These are phyloP conservation scores for Durotheca rogersii DNA, from an alignment of 495 filamentous ascomycete genomes.

Conservation along the genomic window DNA sequence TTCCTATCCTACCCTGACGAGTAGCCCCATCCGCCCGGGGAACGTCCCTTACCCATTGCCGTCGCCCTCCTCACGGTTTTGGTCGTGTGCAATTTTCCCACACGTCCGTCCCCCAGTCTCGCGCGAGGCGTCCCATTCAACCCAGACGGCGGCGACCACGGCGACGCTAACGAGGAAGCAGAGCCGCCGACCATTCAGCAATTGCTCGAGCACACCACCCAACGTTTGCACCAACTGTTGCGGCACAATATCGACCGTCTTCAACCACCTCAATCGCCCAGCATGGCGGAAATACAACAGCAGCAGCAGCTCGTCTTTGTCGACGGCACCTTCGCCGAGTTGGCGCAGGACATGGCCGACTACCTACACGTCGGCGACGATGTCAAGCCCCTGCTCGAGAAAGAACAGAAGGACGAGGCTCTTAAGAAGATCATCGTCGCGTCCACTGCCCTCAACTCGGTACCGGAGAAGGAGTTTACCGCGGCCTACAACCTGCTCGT, in stretches of 20 bases:
- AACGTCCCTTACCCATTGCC: too few species aligned
- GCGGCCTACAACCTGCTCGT: conserved; percentile 94
- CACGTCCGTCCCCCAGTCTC: too few species aligned
- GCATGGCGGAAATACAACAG: conserved; percentile 30
- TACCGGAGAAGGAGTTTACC: conserved; percentile 93
- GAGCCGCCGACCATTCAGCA: too few species aligned
- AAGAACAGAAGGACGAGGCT: conserved; percentile 74
- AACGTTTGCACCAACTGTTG: not conserved
- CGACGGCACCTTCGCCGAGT: conserved; percentile 85
- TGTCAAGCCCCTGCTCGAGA: conserved; percentile 69
- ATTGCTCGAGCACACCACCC: too few species aligned
- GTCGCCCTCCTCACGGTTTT: too few species aligned
- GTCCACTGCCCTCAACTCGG: conserved; percentile 67
- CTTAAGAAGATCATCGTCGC: conserved; percentile 84
- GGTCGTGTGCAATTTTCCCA: too few species aligned
- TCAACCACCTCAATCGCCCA: not conserved
- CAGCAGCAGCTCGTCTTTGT: conserved; percentile 66
- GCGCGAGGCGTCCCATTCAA: too few species aligned
- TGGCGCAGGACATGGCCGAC: conserved; percentile 83
- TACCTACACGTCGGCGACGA: conserved; percentile 73
- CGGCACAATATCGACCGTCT: not conserved
- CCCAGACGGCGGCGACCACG: too few species aligned
- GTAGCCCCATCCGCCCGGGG: too few species aligned
- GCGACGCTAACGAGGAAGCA: too few species aligned
- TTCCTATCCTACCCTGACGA: too few species aligned